These are phyloP conservation scores for Exserohilum rostratum DNA, from an alignment of 2,329 filamentous ascomycete species.

Conservation along the genomic window DNA sequence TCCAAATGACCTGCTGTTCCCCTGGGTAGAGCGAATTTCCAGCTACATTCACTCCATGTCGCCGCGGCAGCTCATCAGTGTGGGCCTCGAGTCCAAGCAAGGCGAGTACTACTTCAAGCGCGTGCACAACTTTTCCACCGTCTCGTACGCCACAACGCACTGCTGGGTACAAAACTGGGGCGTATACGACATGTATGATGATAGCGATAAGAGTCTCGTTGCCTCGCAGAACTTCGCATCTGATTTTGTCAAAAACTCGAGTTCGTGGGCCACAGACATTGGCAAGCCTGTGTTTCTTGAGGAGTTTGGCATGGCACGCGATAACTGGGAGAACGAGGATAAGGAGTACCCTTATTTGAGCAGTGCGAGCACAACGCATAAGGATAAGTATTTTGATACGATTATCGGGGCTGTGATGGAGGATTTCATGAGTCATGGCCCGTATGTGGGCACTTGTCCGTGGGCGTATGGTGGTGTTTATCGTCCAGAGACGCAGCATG, in stretches of 20 bases:
- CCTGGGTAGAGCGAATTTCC: slow-evolving; percentile 47
- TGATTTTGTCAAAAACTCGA: slow-evolving; percentile 43
- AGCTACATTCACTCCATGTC: slow-evolving; percentile 45
- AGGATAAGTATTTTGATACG: slow-evolving; percentile 47
- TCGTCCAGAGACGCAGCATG: slow-evolving; percentile 47
- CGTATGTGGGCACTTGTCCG: slow-evolving; percentile 47
- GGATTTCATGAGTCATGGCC: slow-evolving; percentile 42
- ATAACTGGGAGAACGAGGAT: slow-evolving; percentile 49
- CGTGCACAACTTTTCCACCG: slow-evolving; percentile 45
- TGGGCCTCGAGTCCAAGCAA: slow-evolving; percentile 49
- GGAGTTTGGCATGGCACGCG: slow-evolving; percentile 50
- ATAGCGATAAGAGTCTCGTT: slow-evolving; percentile 38
- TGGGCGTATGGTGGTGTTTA: slow-evolving; percentile 52
- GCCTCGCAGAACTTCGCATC: slow-evolving; percentile 45
- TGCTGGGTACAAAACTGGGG: slow-evolving; percentile 52
- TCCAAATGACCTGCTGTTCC: slow-evolving; percentile 42
- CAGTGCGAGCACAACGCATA: slow-evolving; percentile 44
- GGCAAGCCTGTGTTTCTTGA: slow-evolving; percentile 49
- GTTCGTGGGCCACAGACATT: slow-evolving; percentile 45
- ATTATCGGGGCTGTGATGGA: slow-evolving; percentile 47
- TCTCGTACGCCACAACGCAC: slow-evolving; percentile 50
- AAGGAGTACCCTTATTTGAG: slow-evolving; percentile 48
- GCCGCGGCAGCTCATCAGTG: slow-evolving; percentile 48
- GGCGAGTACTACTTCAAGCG: slow-evolving; percentile 50
- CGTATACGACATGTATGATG: slow-evolving; percentile 49